A percentile compares a stretch with the other conserved stretches of the same genome.
Evolutionary conservation across 1,284 basidiomycete genomes (phyloP).

Genomic region (Volvariella volvacea): DNA sequence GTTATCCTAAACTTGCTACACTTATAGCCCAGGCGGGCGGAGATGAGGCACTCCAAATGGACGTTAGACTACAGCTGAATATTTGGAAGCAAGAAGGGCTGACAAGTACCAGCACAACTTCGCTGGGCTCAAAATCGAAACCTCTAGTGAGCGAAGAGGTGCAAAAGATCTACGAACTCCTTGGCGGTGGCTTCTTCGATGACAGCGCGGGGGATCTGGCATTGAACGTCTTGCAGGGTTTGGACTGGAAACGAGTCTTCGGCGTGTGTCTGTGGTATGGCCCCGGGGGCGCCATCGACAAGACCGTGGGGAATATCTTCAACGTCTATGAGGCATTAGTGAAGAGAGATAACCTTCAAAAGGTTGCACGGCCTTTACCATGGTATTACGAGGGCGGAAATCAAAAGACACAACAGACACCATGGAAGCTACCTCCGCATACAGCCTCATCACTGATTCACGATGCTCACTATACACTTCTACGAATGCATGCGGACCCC

Average conservation of each 20-base stretch:
- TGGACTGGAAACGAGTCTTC: conserved; percentile 96
- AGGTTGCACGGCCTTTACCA: conserved; percentile 60
- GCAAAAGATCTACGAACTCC: conserved; percentile 79
- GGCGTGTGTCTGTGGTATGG: conserved; percentile 88
- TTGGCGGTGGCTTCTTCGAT: conserved; percentile 75
- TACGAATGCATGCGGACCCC: conserved; percentile 73
- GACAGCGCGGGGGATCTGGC: conserved; percentile 56
- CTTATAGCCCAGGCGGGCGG: conserved; percentile 89
- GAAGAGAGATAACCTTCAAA: conserved; percentile 32
- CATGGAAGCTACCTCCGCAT: conserved; percentile 31
- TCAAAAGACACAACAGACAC: conserved; percentile 13
- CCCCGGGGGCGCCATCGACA: conserved; percentile 59
- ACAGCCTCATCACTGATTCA: conserved; percentile 7
- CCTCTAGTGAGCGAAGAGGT: conserved; percentile 39
- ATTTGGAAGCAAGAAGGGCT: conserved; percentile 74
- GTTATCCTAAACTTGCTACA: conserved; percentile 84
- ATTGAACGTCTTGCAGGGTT: conserved; percentile 65
- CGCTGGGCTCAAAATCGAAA: conserved; percentile 12
- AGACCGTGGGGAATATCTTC: conserved; percentile 67
- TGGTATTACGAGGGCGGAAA: conserved; percentile 48
- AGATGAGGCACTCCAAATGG: conserved; percentile 70
- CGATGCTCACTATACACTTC: conserved; percentile 81
- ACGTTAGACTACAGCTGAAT: conserved; percentile 73
- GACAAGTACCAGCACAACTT: conserved; percentile 8
- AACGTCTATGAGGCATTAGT: conserved; percentile 54